Conservation (phyloP, 2,329 filamentous ascomycete genomes). For the Cryphonectria naterciae region DNA sequence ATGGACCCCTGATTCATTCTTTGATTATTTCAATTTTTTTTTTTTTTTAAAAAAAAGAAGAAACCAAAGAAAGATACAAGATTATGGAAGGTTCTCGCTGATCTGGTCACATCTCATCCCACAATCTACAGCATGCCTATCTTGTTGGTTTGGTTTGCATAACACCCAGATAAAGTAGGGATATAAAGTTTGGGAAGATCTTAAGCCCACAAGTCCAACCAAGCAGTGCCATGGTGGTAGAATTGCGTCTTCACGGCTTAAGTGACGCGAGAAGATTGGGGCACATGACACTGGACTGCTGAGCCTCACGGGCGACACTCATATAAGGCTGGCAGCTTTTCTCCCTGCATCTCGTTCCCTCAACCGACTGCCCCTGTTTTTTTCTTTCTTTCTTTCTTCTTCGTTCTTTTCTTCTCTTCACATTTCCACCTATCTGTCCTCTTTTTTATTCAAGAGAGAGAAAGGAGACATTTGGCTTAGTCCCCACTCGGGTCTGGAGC, state of each 20-base stretch:
- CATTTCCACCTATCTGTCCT: not conserved
- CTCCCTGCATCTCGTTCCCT: not conserved
- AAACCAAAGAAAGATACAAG: too few species aligned
- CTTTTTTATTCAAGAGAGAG: not conserved
- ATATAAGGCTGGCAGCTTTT: not conserved
- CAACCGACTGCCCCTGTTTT: not conserved
- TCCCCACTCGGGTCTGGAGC: not conserved
- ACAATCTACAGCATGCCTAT: not conserved
- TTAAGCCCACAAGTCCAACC: not conserved
- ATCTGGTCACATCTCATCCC: not conserved
- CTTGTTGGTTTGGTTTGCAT: not conserved
- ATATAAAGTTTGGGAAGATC: not conserved
- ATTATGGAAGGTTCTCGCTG: too few species aligned
- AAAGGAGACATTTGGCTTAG: not conserved
- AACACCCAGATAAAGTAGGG: not conserved
- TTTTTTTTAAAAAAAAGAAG: too few species aligned
- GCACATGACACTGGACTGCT: not conserved
- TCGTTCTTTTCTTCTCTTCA: not conserved
- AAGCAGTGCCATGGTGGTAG: not conserved
- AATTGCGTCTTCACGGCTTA: not conserved
- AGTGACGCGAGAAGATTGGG: not conserved
- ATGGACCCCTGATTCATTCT: too few species aligned
- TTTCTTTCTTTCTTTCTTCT: not conserved
- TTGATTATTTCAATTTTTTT: too few species aligned
- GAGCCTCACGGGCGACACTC: not conserved